Evolutionary conservation across 2,329 filamentous ascomycete genomes (phyloP).

Genomic region (Fusarium sp.): DNA sequence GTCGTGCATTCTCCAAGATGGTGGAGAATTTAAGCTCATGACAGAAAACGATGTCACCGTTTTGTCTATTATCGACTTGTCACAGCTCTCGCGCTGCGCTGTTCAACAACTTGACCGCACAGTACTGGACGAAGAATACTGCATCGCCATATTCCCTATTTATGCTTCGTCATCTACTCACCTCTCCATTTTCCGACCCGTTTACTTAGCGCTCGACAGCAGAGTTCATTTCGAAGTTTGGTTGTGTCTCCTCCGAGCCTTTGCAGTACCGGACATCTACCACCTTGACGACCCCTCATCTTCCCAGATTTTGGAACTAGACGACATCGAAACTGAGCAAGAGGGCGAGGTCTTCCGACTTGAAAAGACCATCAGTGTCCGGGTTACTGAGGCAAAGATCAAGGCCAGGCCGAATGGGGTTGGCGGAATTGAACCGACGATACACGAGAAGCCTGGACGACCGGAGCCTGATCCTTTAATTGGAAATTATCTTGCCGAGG

Average conservation of each 20-base stretch:
- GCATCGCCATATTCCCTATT: slow-evolving; percentile 94
- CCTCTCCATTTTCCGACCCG: slow-evolving; percentile 82
- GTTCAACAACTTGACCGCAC: slow-evolving; percentile 91
- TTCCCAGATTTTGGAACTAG: slow-evolving; percentile 57
- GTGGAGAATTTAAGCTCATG: slow-evolving; percentile 91
- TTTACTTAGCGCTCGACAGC: slow-evolving; percentile 88
- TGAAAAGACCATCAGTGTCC: slow-evolving; percentile 68
- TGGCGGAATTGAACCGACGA: slow-evolving; percentile 32
- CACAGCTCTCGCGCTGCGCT: slow-evolving; percentile 87
- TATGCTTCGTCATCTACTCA: slow-evolving; percentile 81
- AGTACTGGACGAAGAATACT: slow-evolving; percentile 91
- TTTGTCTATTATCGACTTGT: slow-evolving; percentile 85
- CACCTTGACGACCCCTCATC: slow-evolving; percentile 63
- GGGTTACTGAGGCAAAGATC: slow-evolving; percentile 72
- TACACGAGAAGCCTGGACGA: slow-evolving; percentile 37
- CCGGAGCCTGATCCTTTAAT: slow-evolving; percentile 57
- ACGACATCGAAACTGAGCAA: slow-evolving; percentile 53
- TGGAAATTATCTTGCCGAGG: slow-evolving; percentile 82
- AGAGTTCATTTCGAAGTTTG: slow-evolving; percentile 95
- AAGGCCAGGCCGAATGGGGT: slow-evolving; percentile 51
- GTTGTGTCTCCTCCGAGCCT: slow-evolving; percentile 91
- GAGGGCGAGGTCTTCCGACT: slow-evolving; percentile 67
- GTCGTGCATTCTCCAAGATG: slow-evolving; percentile 93
- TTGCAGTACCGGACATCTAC: slow-evolving; percentile 92
- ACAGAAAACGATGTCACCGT: slow-evolving; percentile 85